phyloP scores from a whole-genome alignment of 805 yeast species.

The Isabelozyma gotoi region DNA sequence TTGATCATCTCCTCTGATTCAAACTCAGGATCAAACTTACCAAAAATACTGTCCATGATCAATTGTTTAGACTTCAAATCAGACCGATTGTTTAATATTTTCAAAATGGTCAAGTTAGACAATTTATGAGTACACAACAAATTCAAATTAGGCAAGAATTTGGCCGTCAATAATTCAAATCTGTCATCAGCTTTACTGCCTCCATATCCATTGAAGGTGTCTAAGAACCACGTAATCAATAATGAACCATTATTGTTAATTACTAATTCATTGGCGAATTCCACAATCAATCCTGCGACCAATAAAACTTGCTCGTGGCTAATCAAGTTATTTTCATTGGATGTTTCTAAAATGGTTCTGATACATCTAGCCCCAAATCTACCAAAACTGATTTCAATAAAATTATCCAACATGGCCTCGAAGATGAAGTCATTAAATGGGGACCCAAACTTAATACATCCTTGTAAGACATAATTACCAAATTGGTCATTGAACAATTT shows the following conservation, averaged over 20 bases:
- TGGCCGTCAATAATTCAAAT: slow-evolving; percentile 62
- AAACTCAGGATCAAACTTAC: slow-evolving; percentile 34
- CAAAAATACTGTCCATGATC: slow-evolving; percentile 67
- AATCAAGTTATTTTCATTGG: slow-evolving; percentile 41
- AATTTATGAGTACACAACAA: slow-evolving; percentile 75
- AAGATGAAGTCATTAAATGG: slow-evolving; percentile 90
- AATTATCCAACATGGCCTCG: slow-evolving; percentile 75
- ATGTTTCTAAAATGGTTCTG: slow-evolving; percentile 87
- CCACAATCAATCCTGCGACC: slow-evolving; percentile 74
- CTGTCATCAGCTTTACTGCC: slow-evolving; percentile 49
- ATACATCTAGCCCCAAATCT: slow-evolving; percentile 95
- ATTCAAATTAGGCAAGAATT: slow-evolving; percentile 60
- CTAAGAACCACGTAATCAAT: slow-evolving; percentile 90
- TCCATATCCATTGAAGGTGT: slow-evolving; percentile 49
- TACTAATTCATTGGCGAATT: slow-evolving; percentile 76
- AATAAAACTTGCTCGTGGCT: slow-evolving; percentile 67
- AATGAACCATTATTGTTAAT: slow-evolving; percentile 85
- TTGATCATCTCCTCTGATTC: slow-evolving; percentile 17
- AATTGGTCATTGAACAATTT: slow-evolving; percentile 91
- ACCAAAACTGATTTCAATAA: slow-evolving; percentile 79
- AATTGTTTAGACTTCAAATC: slow-evolving; percentile 61
- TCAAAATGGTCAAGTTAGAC: slow-evolving; percentile 79
- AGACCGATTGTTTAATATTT: slow-evolving; percentile 67
- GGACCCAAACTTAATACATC: slow-evolving; percentile 84
- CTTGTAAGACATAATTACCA: slow-evolving; percentile 95